Base-by-base conservation (phyloP, 2,329 filamentous ascomycete genomes). In the Trichoderma simmonsii region DNA sequence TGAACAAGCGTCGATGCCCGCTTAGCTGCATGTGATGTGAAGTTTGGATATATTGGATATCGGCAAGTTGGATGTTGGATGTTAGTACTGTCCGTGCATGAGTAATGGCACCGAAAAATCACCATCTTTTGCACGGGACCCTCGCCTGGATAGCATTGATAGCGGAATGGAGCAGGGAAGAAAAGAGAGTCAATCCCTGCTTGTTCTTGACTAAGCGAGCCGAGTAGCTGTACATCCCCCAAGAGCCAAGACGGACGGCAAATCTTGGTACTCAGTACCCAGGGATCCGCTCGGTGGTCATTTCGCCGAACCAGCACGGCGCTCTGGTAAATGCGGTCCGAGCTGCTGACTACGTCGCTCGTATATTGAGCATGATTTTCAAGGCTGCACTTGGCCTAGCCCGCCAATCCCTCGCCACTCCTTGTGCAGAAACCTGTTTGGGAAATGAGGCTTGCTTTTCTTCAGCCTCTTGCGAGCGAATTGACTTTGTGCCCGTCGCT, bases 291-390 rank as follows among this genome's bases (percentile, higher is more conserved):
- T 69, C 66, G 57, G 66, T 24, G 57, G 28, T 34, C 28, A 39
- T 57, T 69, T 51, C 39, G 66, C 66, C 66, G 66, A 69, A 39
- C 15, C 4, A 6, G n/a, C 26, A 30, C 65, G 65, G 65, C 65
- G 30, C n/a, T 68, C 65, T 68, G 54, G 56, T 51, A 69, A 61
- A 61, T 69, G 66, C 66, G 66, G 66, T 69, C 66, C 66, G 66
- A 69, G 39, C n/a, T 69, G 66, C 65, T 60, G 65, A 61, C 65
- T 60, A 69, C 65, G 36, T 34, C 56, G 15, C n/a, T 6, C 21
- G 56, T 54, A 54, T 36, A 36, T 24, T 8, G 5, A 21, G 66
- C 66, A 69, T 61, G 56, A 61, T 36, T 61, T 34, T 51, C 18
- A 14, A 14, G 18, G 34, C 57, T 69, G 56, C 28, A 24, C 56